These are phyloP conservation scores for Geranomyces michiganensis DNA, from an alignment of 192 early-diverging fungal species.

Conservation along the genomic window DNA sequence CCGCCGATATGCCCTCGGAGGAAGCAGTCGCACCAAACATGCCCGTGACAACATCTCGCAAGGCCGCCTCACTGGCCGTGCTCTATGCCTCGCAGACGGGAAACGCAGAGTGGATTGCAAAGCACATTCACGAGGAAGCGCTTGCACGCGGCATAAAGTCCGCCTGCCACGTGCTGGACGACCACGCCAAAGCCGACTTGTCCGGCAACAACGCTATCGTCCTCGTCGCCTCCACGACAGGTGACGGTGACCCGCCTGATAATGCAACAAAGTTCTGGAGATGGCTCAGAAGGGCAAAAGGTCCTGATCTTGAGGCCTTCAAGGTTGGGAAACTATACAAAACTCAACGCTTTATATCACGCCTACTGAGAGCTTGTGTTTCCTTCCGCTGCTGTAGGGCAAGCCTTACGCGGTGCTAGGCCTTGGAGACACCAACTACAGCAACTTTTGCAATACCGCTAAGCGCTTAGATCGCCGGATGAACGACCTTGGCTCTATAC, in stretches of 20 bases:
- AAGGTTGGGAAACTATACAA: constrained; percentile 42
- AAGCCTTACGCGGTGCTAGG: constrained; percentile 62
- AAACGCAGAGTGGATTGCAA: constrained; percentile 91
- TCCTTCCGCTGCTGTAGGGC: constrained; percentile 17
- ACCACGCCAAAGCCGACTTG: constrained; percentile 67
- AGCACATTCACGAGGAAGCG: constrained; percentile 79
- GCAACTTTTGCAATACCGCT: constrained; percentile 87
- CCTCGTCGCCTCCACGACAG: constrained; percentile 88
- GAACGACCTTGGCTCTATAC: constrained; percentile 69
- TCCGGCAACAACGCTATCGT: constrained; percentile 62
- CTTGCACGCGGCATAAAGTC: constrained; percentile 70
- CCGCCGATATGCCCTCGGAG: too few relatives aligned
- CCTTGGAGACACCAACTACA: constrained; percentile 93
- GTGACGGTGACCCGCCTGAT: constrained; percentile 95
- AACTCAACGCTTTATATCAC: too few relatives aligned
- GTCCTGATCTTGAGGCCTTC: constrained; percentile 54
- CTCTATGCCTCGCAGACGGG: constrained; percentile 93
- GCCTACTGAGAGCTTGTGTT: too few relatives aligned
- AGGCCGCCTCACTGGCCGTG: constrained; percentile 38
- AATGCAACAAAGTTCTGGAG: constrained; percentile 92
- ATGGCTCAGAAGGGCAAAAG: constrained; percentile 63
- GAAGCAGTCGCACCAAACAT: too few relatives aligned
- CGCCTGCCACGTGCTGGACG: constrained; percentile 69
- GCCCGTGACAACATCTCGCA: neutral
- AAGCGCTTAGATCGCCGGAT: constrained; percentile 79